phyloP scores from a whole-genome alignment of 1,139 yeast genomes.

The Yamadazyma friedrichii region DNA sequence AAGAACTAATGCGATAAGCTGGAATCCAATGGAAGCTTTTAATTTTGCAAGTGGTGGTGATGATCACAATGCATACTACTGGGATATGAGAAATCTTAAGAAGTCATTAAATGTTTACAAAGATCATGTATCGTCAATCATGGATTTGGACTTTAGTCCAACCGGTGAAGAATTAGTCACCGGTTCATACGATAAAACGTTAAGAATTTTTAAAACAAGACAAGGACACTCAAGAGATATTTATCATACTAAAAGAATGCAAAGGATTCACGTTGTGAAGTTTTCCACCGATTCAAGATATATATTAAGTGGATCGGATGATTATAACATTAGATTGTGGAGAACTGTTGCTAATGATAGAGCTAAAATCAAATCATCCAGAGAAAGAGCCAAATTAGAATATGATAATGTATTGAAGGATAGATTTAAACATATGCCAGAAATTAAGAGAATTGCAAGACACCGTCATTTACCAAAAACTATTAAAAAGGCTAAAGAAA shows the following conservation, averaged over 20 bases:
- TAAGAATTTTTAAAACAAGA: conserved; percentile 70
- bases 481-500: conserved; percentile 85
- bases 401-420: conserved; percentile 91
- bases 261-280: conserved; percentile 79
- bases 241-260: conserved; percentile 98
- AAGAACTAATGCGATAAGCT: conserved; percentile 82
- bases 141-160: conserved; percentile 93
- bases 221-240: conserved; percentile 94
- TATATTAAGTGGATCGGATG: conserved; percentile 90
- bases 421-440: conserved; percentile 95
- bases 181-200: conserved; percentile 92
- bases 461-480: conserved; percentile 90
- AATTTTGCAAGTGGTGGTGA: conserved; percentile 90
- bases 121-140: conserved; percentile 95
- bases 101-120: conserved; percentile 81
- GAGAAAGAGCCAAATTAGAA: conserved; percentile 80
- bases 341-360: conserved; percentile 83
- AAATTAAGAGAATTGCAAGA: conserved; percentile 81
- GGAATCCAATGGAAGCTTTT: conserved; percentile 99
- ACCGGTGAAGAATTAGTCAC: conserved; percentile 96
- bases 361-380: conserved; percentile 73
- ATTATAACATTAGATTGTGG: conserved; percentile 94
- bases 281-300: conserved; percentile 88
- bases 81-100: conserved; percentile 92
- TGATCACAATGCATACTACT: conserved; percentile 90